A percentile compares a stretch with the other conserved stretches of the same genome.
Evolutionary conservation across 495 filamentous ascomycete genomes (phyloP).

Genomic region (Sordaria brevicollis): DNA sequence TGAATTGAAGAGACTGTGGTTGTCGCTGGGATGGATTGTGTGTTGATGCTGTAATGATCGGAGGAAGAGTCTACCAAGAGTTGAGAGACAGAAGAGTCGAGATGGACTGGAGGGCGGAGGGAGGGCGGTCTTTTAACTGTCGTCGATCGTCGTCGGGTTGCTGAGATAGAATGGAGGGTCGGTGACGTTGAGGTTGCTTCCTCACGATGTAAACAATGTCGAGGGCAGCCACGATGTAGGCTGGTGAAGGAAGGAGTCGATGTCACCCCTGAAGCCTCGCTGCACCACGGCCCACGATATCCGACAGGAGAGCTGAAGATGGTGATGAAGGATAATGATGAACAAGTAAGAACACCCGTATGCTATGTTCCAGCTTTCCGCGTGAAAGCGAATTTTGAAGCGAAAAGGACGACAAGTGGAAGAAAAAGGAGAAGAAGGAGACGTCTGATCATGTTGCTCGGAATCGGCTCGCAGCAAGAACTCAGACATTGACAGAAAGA

Average conservation of each 20-base stretch:
- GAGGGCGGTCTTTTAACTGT: neutral
- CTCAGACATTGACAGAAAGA: neutral
- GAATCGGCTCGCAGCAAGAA: neutral
- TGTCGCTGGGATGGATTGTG: constrained; percentile 25
- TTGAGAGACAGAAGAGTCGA: constrained; percentile 24
- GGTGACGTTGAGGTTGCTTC: neutral
- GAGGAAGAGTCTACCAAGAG: constrained; percentile 34
- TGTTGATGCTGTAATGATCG: constrained; percentile 44
- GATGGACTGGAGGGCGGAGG: neutral
- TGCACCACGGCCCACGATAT: neutral
- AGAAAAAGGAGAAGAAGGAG: neutral
- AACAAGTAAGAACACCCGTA: neutral
- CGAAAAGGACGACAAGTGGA: neutral
- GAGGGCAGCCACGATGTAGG: neutral
- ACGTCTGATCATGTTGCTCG: neutral
- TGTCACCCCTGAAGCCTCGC: neutral
- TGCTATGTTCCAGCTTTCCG: neutral
- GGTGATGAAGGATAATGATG: neutral
- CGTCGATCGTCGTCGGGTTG: neutral
- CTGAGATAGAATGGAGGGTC: neutral
- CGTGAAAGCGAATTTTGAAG: neutral
- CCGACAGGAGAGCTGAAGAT: neutral
- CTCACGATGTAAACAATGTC: constrained; percentile 2
- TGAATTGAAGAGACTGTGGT: constrained; percentile 37
- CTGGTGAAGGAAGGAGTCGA: neutral